phyloP scores from a whole-genome alignment of 148 eudicot genomes.

The Persicaria tinctoria region DNA sequence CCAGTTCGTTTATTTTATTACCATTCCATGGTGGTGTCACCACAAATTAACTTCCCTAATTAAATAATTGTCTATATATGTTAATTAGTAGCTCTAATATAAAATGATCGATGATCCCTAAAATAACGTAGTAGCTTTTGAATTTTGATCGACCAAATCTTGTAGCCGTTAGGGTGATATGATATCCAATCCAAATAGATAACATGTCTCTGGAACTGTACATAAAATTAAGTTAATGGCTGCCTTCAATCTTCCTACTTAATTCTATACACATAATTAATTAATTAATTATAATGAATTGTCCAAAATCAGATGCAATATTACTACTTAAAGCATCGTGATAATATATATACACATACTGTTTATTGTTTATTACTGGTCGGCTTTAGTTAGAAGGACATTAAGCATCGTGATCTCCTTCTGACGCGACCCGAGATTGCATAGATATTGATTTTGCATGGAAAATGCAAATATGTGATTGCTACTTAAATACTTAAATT shows the following conservation, averaged over 20 bases:
- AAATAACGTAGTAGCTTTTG: not conserved
- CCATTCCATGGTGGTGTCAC: too few relatives aligned
- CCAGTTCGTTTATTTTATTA: not conserved
- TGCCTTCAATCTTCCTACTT: not conserved
- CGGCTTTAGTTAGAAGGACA: not conserved
- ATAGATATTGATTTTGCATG: not conserved
- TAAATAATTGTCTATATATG: too few relatives aligned
- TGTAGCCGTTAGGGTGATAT: not conserved
- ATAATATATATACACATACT: too few relatives aligned
- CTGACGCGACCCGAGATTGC: not conserved
- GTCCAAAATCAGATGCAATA: not conserved
- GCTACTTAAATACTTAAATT: too few relatives aligned
- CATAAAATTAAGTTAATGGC: not conserved
- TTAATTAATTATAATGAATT: too few relatives aligned
- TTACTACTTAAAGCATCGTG: too few relatives aligned
- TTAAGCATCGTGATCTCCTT: not conserved
- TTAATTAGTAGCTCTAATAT: not conserved
- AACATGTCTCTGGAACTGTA: not conserved
- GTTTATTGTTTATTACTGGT: not conserved
- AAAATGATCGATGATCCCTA: not conserved
- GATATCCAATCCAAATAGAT: slow-evolving; percentile 4
- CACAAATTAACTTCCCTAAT: too few relatives aligned
- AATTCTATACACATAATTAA: not conserved
- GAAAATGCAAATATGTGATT: not conserved
- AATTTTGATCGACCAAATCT: not conserved